Evolutionary conservation across 176 grass and related monocot species (phyloP).

Genomic region (Zoysia pacifica): DNA sequence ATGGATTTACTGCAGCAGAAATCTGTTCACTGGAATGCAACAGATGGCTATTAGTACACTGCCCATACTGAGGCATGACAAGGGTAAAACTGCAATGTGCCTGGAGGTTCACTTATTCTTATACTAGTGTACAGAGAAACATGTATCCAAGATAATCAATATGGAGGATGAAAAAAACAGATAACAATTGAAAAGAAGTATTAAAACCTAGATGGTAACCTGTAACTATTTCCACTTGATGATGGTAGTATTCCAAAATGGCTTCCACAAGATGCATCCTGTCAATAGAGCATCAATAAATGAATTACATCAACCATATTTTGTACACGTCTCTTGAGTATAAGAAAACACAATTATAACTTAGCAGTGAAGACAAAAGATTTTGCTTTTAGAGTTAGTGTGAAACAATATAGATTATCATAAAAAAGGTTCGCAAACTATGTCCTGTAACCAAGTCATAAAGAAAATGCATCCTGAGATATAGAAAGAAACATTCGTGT

Average conservation of each 20-base stretch:
- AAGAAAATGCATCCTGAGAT: too few species aligned
- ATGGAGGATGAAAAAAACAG: slow-evolving; percentile 5
- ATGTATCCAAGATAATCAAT: not conserved
- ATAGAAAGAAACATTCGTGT: too few species aligned
- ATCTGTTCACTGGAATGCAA: slow-evolving; percentile 54
- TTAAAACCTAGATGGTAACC: slow-evolving; percentile 23
- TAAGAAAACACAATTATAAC: slow-evolving; percentile 13
- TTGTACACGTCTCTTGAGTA: not conserved
- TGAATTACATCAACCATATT: too few species aligned
- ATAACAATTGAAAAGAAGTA: not conserved
- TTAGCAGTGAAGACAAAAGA: not conserved
- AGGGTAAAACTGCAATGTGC: slow-evolving; percentile 13
- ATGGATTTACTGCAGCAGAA: slow-evolving; percentile 40
- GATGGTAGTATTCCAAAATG: slow-evolving; percentile 38
- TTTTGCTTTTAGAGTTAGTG: too few species aligned
- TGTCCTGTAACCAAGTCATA: too few species aligned
- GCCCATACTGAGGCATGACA: slow-evolving; percentile 21
- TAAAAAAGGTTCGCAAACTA: too few species aligned
- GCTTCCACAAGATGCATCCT: slow-evolving; percentile 59
- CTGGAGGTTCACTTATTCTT: slow-evolving; percentile 21
- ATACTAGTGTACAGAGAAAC: not conserved
- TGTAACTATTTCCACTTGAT: slow-evolving; percentile 50
- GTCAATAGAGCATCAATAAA: slow-evolving; percentile 35
- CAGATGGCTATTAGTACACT: slow-evolving; percentile 33
- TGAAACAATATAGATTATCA: too few species aligned